These are phyloP conservation scores for Cytospora piceae DNA, from an alignment of 2,329 filamentous ascomycete genomes.

Conservation along the genomic window DNA sequence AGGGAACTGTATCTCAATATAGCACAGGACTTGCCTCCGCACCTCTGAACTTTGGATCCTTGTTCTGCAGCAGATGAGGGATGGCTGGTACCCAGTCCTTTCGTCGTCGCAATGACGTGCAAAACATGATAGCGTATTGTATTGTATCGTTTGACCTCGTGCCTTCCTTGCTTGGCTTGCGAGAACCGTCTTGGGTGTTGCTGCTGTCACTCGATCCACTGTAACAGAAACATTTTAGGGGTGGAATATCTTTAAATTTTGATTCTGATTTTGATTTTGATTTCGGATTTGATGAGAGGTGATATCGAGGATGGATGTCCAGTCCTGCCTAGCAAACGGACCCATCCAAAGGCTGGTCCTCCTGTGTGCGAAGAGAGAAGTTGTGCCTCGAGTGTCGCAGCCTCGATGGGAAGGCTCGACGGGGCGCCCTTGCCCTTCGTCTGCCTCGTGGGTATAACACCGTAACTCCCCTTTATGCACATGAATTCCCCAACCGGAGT, in stretches of 20 bases:
- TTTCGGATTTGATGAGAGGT: slow-evolving; percentile 17
- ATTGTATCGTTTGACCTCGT: background rate
- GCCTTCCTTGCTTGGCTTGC: background rate
- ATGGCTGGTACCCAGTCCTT: slow-evolving; percentile 42
- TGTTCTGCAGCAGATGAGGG: slow-evolving; percentile 35
- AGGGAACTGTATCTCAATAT: slow-evolving; percentile 6
- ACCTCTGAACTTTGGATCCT: slow-evolving; percentile 35
- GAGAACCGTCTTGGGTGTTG: background rate
- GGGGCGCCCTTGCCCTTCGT: slow-evolving; percentile 10
- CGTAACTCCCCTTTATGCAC: background rate
- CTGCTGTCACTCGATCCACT: background rate
- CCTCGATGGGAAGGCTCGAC: slow-evolving; percentile 9
- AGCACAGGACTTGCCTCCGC: background rate
- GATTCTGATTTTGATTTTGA: background rate
- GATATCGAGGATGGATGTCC: slow-evolving; percentile 5
- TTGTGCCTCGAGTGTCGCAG: background rate
- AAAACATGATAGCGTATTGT: slow-evolving; percentile 40
- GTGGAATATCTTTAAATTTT: background rate
- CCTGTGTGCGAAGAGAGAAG: background rate
- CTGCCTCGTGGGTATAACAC: background rate
- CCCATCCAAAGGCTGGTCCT: background rate
- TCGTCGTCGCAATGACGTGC: slow-evolving; percentile 44
- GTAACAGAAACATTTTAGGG: background rate
- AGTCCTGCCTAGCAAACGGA: background rate
- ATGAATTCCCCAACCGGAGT: background rate